Conservation (phyloP, 371 early-diverging fungal genomes). For the Circinella minor region DNA sequence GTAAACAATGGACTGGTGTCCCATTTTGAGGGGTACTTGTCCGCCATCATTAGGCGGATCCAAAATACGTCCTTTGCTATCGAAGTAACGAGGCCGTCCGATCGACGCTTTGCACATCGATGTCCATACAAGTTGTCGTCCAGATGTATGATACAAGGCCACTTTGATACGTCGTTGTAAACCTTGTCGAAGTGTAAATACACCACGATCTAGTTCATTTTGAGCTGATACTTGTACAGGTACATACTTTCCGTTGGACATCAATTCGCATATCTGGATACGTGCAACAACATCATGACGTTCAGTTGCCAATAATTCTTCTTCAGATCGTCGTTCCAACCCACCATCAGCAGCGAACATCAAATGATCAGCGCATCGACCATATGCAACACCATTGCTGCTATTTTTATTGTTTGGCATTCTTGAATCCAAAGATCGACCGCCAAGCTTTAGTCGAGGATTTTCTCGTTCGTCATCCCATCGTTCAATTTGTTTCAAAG, state of each 20-base stretch:
- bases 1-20: conserved; percentile 50
- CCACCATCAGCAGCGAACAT: conserved; percentile 28
- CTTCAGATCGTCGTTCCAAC: conserved; percentile 64
- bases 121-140: conserved; percentile 71
- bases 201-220: conserved; percentile 60
- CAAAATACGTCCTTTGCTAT: conserved; percentile 65
- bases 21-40: conserved; percentile 53
- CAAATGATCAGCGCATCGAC: conserved; percentile 18
- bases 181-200: conserved; percentile 83
- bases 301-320: conserved; percentile 68
- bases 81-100: conserved; percentile 70
- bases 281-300: conserved; percentile 74
- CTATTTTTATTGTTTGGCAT: conserved; percentile 17
- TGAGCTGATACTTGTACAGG: conserved; percentile 69
- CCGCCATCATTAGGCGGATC: conserved; percentile 58
- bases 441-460: conserved; percentile 20
- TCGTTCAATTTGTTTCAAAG: conserved; percentile 59
- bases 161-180: conserved; percentile 80
- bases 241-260: conserved; percentile 73
- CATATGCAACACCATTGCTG: conserved; percentile 9
- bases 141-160: conserved; percentile 77
- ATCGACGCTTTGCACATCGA: conserved; percentile 59
- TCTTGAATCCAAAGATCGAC: conserved; percentile 22
- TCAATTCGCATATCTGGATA: conserved; percentile 73
- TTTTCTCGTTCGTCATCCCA: conserved; percentile 66